Conservation (phyloP, 371 early-diverging fungal genomes). For the Syncephalastrum monosporum region DNA sequence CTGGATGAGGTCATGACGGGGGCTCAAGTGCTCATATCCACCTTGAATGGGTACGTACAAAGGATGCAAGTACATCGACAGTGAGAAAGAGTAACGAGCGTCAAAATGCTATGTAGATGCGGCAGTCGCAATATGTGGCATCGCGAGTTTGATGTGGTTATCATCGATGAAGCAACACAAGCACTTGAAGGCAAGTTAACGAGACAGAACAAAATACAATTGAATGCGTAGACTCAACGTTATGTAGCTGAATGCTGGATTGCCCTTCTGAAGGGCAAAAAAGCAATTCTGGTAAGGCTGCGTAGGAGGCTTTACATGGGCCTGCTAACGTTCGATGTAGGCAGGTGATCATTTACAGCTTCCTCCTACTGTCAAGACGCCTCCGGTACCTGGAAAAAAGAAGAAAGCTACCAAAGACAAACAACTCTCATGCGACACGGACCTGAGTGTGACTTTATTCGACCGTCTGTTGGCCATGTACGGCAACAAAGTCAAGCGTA, state of each 20-base stretch:
- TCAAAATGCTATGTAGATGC: slow-evolving; percentile 23
- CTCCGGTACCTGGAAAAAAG: slow-evolving; percentile 10
- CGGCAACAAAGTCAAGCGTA: slow-evolving; percentile 55
- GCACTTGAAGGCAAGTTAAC: slow-evolving; percentile 65
- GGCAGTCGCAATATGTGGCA: slow-evolving; percentile 56
- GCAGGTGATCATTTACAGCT: slow-evolving; percentile 97
- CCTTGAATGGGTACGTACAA: slow-evolving; percentile 54
- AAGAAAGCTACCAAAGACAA: slow-evolving; percentile 16
- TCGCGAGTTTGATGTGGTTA: slow-evolving; percentile 82
- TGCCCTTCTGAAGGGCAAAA: slow-evolving; percentile 74
- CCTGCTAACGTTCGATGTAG: slow-evolving; percentile 12
- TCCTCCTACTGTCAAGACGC: slow-evolving; percentile 78
- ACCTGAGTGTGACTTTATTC: slow-evolving; percentile 60
- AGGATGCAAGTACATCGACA: background rate
- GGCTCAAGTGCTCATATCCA: slow-evolving; percentile 65
- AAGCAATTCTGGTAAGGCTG: slow-evolving; percentile 66
- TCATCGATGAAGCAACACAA: slow-evolving; percentile 96
- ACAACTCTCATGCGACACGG: slow-evolving; percentile 26
- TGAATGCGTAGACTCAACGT: background rate
- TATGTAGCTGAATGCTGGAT: slow-evolving; percentile 86
- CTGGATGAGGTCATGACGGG: slow-evolving; percentile 60
- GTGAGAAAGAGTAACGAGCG: background rate
- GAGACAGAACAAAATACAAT: background rate
- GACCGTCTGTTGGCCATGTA: slow-evolving; percentile 66
- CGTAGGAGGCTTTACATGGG: background rate